Evolutionary conservation across 371 early-diverging fungal species (phyloP).

Genomic region (Mucor circinelloides): DNA sequence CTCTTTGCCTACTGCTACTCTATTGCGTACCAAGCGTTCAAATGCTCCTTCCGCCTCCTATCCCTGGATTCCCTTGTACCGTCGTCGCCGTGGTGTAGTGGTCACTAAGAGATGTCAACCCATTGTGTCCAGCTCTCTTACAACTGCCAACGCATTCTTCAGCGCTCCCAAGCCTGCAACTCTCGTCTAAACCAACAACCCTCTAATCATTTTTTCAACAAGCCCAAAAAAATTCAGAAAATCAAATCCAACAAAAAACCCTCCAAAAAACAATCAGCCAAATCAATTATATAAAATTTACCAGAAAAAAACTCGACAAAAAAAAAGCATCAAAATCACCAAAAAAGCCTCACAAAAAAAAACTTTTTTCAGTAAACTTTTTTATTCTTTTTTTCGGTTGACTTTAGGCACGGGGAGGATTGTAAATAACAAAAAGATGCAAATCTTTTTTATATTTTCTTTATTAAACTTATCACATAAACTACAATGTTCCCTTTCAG

Average conservation of each 20-base stretch:
- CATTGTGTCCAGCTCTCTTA: slow-evolving; percentile 33
- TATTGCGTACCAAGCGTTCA: slow-evolving; percentile 26
- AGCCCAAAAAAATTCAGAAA: slow-evolving; percentile 8
- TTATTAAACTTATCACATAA: slow-evolving; percentile 7
- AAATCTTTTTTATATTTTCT: slow-evolving; percentile 19
- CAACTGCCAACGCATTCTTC: slow-evolving; percentile 32
- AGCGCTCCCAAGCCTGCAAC: slow-evolving; percentile 13
- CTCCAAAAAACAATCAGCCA: slow-evolving; percentile 16
- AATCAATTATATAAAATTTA: slow-evolving; percentile 1
- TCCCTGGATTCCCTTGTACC: slow-evolving; percentile 38
- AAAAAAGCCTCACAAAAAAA: slow-evolving; percentile 17
- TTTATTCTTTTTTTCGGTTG: slow-evolving; percentile 9
- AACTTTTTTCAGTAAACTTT: slow-evolving; percentile 4
- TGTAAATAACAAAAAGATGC: slow-evolving; percentile 29
- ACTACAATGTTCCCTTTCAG: slow-evolving; percentile 16
- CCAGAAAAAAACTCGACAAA: background rate
- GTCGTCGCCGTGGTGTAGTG: slow-evolving; percentile 35
- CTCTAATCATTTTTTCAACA: slow-evolving; percentile 2
- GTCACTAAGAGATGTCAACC: slow-evolving; percentile 42
- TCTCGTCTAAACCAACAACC: slow-evolving; percentile 15
- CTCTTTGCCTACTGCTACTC: background rate
- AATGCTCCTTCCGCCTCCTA: slow-evolving; percentile 31
- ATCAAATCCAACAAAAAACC: background rate
- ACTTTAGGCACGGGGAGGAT: slow-evolving; percentile 34
- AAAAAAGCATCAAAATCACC: slow-evolving; percentile 3